Conservation (phyloP, 352 stramenopile genomes). For the Phytophthora fragariaefolia region DNA sequence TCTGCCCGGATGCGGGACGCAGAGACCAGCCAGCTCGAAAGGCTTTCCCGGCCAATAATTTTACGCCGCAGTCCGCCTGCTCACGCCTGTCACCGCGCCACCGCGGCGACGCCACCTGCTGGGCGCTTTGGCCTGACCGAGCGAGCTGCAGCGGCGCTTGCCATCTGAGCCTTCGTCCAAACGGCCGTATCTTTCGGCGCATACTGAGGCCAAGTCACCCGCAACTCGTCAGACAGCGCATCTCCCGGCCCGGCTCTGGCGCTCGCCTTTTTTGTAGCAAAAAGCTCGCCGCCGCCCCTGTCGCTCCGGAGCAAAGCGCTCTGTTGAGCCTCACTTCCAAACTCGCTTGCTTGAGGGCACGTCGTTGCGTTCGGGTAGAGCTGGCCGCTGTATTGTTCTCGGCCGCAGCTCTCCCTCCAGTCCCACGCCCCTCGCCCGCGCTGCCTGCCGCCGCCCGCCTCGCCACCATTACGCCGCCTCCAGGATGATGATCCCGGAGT, state of each 20-base stretch:
- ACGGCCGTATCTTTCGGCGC: constrained; percentile 31
- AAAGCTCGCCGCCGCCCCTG: constrained; percentile 34
- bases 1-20: constrained; percentile 14
- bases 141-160: neutral
- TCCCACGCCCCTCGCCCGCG: neutral
- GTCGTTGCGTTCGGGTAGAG: constrained; percentile 9
- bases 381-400: constrained; percentile 42
- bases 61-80: constrained; percentile 12
- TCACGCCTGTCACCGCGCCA: neutral
- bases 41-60: constrained; percentile 36
- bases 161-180: neutral
- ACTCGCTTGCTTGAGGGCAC: constrained; percentile 16
- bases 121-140: no score
- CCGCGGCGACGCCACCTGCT: no score
- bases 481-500: constrained; percentile 56
- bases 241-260: neutral
- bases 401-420: constrained; percentile 14
- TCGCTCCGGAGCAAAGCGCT: constrained; percentile 30
- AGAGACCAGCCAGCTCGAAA: constrained; percentile 20
- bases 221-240: constrained; percentile 1
- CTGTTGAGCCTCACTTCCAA: constrained; percentile 32
- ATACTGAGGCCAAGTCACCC: constrained; percentile 11
- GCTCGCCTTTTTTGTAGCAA: constrained; percentile 29
- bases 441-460: neutral
- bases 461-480: constrained; percentile 29